Evolutionary conservation across 1,284 basidiomycete genomes (phyloP).

Genomic region (Pisolithus thermaeus): DNA sequence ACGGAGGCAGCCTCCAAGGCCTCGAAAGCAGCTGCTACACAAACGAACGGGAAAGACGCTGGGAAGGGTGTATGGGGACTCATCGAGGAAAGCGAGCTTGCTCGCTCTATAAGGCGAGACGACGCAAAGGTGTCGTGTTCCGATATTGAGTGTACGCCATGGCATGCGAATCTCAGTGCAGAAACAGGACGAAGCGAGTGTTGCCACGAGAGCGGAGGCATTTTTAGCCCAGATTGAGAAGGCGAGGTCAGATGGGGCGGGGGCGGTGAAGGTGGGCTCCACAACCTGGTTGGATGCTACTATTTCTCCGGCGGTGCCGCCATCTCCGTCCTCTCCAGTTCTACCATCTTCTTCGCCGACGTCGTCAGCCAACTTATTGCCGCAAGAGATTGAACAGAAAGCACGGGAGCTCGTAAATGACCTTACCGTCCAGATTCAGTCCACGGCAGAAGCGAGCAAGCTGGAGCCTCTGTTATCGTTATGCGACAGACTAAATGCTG

Average conservation of each 20-base stretch:
- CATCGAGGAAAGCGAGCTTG: conserved; percentile 77
- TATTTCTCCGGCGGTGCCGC: neutral
- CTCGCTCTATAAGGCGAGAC: conserved; percentile 57
- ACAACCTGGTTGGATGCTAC: too few species aligned
- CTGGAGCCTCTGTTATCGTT: conserved; percentile 65
- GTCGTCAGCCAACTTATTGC: neutral
- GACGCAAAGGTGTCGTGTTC: conserved; percentile 49
- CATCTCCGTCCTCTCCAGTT: neutral
- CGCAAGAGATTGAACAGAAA: conserved; percentile 37
- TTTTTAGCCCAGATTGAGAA: conserved; percentile 44
- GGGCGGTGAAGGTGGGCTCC: neutral
- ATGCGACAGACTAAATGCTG: conserved; percentile 63
- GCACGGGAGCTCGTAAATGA: conserved; percentile 52
- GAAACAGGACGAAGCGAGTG: conserved; percentile 5
- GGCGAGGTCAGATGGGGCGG: neutral
- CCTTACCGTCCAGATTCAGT: conserved; percentile 48
- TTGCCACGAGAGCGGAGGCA: conserved; percentile 38
- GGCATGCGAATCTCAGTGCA: conserved; percentile 4
- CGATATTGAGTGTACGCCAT: neutral
- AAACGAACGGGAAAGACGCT: conserved; percentile 32
- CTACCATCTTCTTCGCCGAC: neutral
- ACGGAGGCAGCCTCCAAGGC: conserved; percentile 74
- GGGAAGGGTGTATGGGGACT: conserved; percentile 72
- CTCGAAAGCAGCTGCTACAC: conserved; percentile 27
- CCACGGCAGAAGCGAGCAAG: conserved; percentile 48